Evolutionary conservation across 495 filamentous ascomycete species (phyloP).

Genomic region (Penicillium coprophilum): DNA sequence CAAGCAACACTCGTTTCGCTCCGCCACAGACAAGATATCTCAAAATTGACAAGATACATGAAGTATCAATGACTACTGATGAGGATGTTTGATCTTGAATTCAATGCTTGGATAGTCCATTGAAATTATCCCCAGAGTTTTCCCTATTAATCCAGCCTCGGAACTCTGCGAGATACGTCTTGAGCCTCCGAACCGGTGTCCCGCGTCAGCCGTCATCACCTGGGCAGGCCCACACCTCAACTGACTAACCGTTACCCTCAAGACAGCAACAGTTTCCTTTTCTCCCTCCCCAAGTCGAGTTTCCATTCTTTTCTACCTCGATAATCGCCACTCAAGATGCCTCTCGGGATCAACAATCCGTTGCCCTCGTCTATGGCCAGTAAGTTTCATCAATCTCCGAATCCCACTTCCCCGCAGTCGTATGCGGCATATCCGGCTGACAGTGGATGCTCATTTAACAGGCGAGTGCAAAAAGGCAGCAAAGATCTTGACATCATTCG

Average conservation of each 20-base stretch:
- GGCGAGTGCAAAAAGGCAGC: slow-evolving; percentile 88
- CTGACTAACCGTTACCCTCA: slow-evolving; percentile 30
- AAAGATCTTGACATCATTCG: slow-evolving; percentile 91
- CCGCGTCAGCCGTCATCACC: slow-evolving; percentile 28
- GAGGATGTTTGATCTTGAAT: not conserved
- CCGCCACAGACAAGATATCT: not conserved
- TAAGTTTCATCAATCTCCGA: slow-evolving; percentile 35
- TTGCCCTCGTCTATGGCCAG: slow-evolving; percentile 64
- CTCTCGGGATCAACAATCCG: slow-evolving; percentile 67
- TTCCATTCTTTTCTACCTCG: slow-evolving; percentile 9
- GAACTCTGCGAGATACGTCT: slow-evolving; percentile 8
- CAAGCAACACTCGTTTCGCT: not conserved
- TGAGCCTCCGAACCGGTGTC: slow-evolving; percentile 19
- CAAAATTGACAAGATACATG: not conserved
- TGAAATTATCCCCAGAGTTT: not conserved
- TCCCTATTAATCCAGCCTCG: not conserved
- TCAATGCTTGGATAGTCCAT: not conserved
- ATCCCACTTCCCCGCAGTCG: slow-evolving; percentile 42
- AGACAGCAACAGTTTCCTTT: slow-evolving; percentile 20
- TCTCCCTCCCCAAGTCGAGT: slow-evolving; percentile 10
- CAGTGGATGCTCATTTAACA: slow-evolving; percentile 30
- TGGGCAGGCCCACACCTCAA: slow-evolving; percentile 35
- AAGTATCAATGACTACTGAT: not conserved
- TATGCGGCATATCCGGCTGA: slow-evolving; percentile 30
- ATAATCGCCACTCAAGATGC: slow-evolving; percentile 41